Evolutionary conservation across 768 basidiomycete genomes (phyloP), one percentile per base, ranked within the genome.

Genomic region (Trametopsis cervina): DNA sequence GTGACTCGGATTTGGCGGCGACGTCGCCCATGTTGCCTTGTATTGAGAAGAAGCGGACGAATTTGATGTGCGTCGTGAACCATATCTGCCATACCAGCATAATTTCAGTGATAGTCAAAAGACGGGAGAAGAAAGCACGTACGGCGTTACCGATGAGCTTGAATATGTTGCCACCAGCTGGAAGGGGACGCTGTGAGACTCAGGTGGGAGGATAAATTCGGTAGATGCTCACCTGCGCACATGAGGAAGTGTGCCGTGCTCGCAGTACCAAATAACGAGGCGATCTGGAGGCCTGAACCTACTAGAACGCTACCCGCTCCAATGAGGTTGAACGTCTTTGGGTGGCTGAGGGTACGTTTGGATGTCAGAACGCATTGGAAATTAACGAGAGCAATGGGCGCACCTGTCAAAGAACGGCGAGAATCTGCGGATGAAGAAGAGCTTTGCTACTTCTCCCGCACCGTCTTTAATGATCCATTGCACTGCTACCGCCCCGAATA

Each of bases 381-480:
- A 7, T 47, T 9, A 39, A 11, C 4, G 11, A 44, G 4, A 6
- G n/a, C n/a, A n/a, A 25, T 12, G 6, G 49, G 39, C 51, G 13
- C 37, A 52, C 42, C 59, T 60, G 46, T 62, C 61, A 23, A 62
- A 62, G 54, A 54, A 62, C 10, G 61, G 56, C 26, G 61, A 55
- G 50, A 53, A 62, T 17, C 49, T 49, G 25, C 57, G 54, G 21
- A 62, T 62, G 52, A 62, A 60, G 52, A 59, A 62, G n/a, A 62
- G 48, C 53, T 62, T 62, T 35, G 61, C 59, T 18, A 62, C 46
- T 46, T 62, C 61, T 1, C 61, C 61, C 9, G 61, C 61, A 18
- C 61, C 61, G 47, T 62, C 61, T 41, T 62, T 62, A 48, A 62
- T 62, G 49, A 62, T 58, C 61, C 61, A 62, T 44, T 62, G 61